Conservation (phyloP, 176 grass and related monocot species). For the Avena eriantha region DNA sequence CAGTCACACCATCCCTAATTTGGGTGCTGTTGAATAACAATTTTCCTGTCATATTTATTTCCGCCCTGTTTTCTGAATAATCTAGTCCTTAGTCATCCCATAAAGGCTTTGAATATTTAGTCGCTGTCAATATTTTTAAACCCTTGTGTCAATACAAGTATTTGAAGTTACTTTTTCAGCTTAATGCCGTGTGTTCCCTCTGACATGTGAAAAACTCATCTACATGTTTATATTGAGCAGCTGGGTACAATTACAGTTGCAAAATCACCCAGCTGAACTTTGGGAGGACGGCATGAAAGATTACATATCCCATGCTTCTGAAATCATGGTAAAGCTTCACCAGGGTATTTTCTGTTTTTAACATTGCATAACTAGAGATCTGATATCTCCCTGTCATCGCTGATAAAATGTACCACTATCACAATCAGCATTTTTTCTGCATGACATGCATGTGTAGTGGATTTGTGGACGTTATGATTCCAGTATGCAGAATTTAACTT, state of each 20-base stretch:
- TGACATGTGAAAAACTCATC: background rate
- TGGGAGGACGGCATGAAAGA: slow-evolving; percentile 89
- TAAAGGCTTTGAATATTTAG: background rate
- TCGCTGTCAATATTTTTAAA: background rate
- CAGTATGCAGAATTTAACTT: background rate
- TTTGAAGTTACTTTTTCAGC: background rate
- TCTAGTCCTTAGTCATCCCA: background rate
- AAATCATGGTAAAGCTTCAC: slow-evolving; percentile 72
- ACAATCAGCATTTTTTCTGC: slow-evolving; percentile 9
- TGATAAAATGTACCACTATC: background rate
- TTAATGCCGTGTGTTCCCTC: background rate
- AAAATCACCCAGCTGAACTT: slow-evolving; percentile 85
- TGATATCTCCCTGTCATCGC: background rate
- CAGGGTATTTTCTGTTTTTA: background rate
- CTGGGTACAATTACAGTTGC: slow-evolving; percentile 87
- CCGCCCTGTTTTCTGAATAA: background rate
- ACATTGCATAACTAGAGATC: background rate
- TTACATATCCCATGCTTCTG: slow-evolving; percentile 83
- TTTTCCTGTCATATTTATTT: slow-evolving; percentile 1
- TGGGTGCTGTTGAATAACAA: background rate
- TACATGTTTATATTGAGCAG: slow-evolving; percentile 53
- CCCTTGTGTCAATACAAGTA: background rate
- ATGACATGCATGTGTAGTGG: background rate
- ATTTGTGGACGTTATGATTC: background rate
- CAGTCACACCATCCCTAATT: background rate